phyloP scores from a whole-genome alignment of 371 early-diverging fungal species.

The Nematocida displodere region DNA sequence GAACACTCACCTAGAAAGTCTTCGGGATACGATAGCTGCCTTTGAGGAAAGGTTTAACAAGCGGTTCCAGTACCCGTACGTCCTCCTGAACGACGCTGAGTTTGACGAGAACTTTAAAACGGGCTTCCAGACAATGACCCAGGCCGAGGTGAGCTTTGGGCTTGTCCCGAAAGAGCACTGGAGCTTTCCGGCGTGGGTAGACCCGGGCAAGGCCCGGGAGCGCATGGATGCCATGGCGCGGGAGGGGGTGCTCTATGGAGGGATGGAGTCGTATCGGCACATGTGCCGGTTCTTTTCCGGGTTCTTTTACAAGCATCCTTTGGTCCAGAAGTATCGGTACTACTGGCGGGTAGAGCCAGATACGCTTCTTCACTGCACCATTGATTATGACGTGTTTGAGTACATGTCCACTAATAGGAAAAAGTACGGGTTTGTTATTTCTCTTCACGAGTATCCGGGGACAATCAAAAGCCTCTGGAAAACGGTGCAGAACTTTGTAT shows the following conservation, averaged over 20 bases:
- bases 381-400: slow-evolving; percentile 76
- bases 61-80: slow-evolving; percentile 75
- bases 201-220: slow-evolving; percentile 68
- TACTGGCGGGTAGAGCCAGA: slow-evolving; percentile 93
- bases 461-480: slow-evolving; percentile 77
- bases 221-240: slow-evolving; percentile 68
- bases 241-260: slow-evolving; percentile 73
- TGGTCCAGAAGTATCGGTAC: slow-evolving; percentile 73
- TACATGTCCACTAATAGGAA: slow-evolving; percentile 70
- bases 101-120: slow-evolving; percentile 73
- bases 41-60: slow-evolving; percentile 76
- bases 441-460: slow-evolving; percentile 70
- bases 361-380: slow-evolving; percentile 74
- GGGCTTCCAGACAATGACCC: slow-evolving; percentile 63
- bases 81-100: slow-evolving; percentile 69
- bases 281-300: slow-evolving; percentile 87
- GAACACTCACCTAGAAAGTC: slow-evolving; percentile 71
- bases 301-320: slow-evolving; percentile 75
- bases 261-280: slow-evolving; percentile 75
- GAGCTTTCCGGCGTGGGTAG: slow-evolving; percentile 74
- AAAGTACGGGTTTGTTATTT: slow-evolving; percentile 73
- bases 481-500: slow-evolving; percentile 66
- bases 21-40: slow-evolving; percentile 69
- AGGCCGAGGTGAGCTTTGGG: slow-evolving; percentile 67
- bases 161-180: slow-evolving; percentile 71